These are phyloP conservation scores for Pythium diclinum DNA, from an alignment of 352 stramenopile species.

Conservation along the genomic window DNA sequence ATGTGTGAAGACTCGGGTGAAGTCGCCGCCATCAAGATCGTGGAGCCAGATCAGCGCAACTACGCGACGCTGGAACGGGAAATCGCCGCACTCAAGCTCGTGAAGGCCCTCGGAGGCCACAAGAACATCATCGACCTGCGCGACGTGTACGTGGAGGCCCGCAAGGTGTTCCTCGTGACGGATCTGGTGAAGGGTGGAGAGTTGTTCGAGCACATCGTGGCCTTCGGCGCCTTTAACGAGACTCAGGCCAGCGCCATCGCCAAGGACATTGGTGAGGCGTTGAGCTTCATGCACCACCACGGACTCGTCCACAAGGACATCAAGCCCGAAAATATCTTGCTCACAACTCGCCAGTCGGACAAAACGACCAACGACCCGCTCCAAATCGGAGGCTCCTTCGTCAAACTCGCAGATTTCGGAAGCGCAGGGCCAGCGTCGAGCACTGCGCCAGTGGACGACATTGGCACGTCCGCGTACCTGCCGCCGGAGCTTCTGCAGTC, in stretches of 20 bases:
- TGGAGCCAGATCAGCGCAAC: constrained; percentile 43
- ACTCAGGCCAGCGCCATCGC: constrained; percentile 42
- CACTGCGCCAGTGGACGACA: constrained; percentile 42
- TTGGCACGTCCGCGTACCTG: constrained; percentile 71
- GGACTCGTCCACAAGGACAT: constrained; percentile 80
- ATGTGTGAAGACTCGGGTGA: constrained; percentile 68
- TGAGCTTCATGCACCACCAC: constrained; percentile 66
- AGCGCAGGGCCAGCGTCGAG: constrained; percentile 54
- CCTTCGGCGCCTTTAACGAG: constrained; percentile 58
- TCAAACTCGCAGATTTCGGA: constrained; percentile 80
- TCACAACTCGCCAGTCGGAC: constrained; percentile 35
- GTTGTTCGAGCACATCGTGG: constrained; percentile 89
- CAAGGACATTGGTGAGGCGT: constrained; percentile 55
- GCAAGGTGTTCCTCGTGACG: constrained; percentile 83
- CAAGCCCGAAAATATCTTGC: constrained; percentile 81
- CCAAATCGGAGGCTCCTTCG: constrained; percentile 25
- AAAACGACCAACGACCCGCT: constrained; percentile 21
- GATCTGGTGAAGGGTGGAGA: constrained; percentile 86
- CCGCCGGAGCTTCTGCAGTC: constrained; percentile 58
- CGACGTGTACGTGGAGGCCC: constrained; percentile 78
- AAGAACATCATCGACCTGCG: constrained; percentile 81
- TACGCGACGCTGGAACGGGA: constrained; percentile 63
- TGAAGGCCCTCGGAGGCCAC: constrained; percentile 79
- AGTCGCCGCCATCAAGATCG: constrained; percentile 71
- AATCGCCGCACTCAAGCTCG: constrained; percentile 60